A percentile compares a stretch with the other conserved stretches of the same genome.
Evolutionary conservation across 208 protist genomes (phyloP).

Genomic region (Acanthamoeba lenticulata): DNA sequence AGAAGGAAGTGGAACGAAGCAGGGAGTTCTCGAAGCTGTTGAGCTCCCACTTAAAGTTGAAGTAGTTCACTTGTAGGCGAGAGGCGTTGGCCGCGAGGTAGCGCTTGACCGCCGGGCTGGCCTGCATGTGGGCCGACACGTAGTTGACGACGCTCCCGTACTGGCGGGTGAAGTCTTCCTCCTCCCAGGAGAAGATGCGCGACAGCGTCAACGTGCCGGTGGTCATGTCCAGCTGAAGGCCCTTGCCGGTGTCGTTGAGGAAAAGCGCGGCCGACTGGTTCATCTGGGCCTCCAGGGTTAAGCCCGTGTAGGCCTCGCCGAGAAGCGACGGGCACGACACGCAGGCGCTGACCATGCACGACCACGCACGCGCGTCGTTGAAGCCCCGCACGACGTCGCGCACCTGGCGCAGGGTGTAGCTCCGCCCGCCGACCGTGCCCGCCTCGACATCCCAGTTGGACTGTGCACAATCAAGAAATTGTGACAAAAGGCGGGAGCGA

Average conservation of each 20-base stretch:
- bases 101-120: neutral
- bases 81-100: neutral
- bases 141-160: neutral
- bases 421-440: neutral
- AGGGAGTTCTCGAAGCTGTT: conserved; percentile 23
- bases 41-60: conserved; percentile 4
- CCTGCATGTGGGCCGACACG: neutral
- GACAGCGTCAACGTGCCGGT: neutral
- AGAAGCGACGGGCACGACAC: conserved; percentile 19
- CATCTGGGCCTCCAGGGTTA: neutral
- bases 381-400: neutral
- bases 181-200: neutral
- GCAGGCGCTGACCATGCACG: conserved; percentile 31
- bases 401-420: neutral
- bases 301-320: neutral
- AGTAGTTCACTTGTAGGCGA: neutral
- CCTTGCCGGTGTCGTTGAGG: conserved; percentile 10
- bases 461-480: neutral
- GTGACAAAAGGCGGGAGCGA: neutral
- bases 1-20: neutral
- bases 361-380: neutral
- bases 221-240: neutral
- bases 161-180: neutral
- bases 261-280: neutral
- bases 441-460: neutral